Conservation (phyloP, 2,329 filamentous ascomycete genomes). For the Ophiostoma montium region DNA sequence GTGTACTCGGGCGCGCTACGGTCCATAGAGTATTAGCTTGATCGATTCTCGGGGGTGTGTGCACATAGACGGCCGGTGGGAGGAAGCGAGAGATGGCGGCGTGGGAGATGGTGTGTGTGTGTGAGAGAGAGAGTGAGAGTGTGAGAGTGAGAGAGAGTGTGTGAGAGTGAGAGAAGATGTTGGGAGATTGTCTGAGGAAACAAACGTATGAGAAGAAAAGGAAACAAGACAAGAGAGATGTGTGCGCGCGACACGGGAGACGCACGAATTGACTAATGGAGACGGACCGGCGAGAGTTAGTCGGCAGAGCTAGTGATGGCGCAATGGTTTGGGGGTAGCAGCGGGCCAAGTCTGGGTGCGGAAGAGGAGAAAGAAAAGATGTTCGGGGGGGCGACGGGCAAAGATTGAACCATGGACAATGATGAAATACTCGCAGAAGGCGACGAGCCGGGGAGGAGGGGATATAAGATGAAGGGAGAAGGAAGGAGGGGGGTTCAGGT, state of each 20-base stretch:
- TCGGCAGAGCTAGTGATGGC: slow-evolving; percentile 1
- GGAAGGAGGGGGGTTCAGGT: slow-evolving; percentile 2
- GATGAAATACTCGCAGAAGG: background rate
- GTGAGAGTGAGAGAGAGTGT: background rate
- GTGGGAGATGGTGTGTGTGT: background rate
- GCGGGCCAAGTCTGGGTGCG: background rate
- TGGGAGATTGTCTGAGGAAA: background rate
- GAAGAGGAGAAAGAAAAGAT: slow-evolving; percentile 2
- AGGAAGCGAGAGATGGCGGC: slow-evolving; percentile 3
- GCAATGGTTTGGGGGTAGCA: background rate
- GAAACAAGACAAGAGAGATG: background rate
- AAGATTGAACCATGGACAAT: background rate
- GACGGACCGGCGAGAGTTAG: background rate
- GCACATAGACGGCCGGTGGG: slow-evolving; percentile 1
- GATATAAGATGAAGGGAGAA: background rate
- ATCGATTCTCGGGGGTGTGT: slow-evolving; percentile 8
- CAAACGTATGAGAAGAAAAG: background rate
- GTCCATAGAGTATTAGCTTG: slow-evolving; percentile 34
- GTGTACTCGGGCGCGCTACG: slow-evolving; percentile 56
- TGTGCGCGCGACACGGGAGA: slow-evolving; percentile 1
- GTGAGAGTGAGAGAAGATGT: background rate
- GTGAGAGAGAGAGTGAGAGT: background rate
- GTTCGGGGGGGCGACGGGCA: background rate
- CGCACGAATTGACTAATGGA: background rate
- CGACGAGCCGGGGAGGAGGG: background rate